These are phyloP conservation scores for Nicotiana tabacum DNA, from an alignment of 257 asterid species.

Conservation along the genomic window DNA sequence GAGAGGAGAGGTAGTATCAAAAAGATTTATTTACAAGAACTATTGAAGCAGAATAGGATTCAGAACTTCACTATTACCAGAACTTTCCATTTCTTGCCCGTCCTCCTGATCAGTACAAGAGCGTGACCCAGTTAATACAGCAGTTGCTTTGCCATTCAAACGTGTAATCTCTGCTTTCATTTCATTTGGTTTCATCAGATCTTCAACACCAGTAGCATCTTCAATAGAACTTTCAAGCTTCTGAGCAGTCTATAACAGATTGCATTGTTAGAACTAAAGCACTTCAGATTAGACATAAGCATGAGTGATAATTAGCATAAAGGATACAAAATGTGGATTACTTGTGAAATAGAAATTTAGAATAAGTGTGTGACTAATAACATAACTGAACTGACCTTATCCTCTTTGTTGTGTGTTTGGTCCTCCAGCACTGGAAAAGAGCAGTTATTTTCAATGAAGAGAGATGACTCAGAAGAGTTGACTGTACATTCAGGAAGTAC, in stretches of 20 bases:
- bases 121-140: constrained; percentile 21
- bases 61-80: constrained; percentile 6
- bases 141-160: constrained; percentile 24
- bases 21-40: neutral
- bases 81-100: constrained; percentile 15
- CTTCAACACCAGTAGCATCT: constrained; percentile 14
- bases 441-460: constrained; percentile 15
- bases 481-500: constrained; percentile 14
- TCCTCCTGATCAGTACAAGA: constrained; percentile 19
- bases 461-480: constrained; percentile 28
- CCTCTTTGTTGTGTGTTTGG: constrained; percentile 22
- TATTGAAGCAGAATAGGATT: neutral
- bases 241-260: constrained; percentile 25
- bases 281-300: neutral
- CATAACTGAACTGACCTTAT: constrained; percentile 34
- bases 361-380: neutral
- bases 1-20: neutral
- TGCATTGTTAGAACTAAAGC: neutral
- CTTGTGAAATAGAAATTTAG: neutral
- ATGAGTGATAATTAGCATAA: neutral
- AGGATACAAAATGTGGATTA: neutral
- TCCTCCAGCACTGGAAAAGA: constrained; percentile 20
- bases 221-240: constrained; percentile 7
- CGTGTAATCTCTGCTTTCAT: constrained; percentile 11
- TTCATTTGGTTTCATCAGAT: constrained; percentile 18